Evolutionary conservation across 108 stramenopile species (phyloP).

Genomic region (Conticribra weissflogii): DNA sequence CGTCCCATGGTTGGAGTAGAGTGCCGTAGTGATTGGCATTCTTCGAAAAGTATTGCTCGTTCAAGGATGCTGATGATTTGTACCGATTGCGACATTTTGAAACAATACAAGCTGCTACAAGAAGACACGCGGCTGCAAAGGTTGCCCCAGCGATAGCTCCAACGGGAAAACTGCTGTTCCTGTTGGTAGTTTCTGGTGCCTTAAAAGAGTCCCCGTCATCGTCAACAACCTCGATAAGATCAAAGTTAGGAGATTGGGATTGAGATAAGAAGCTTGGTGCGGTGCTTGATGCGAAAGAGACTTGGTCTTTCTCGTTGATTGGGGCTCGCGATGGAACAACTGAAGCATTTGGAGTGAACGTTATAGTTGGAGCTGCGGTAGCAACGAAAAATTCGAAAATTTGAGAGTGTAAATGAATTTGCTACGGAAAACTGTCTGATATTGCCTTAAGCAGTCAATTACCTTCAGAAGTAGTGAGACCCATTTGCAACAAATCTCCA

Average conservation of each 20-base stretch:
- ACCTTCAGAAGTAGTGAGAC: constrained; percentile 5
- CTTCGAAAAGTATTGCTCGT: constrained; percentile 11
- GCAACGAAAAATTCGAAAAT: background rate
- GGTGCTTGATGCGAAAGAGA: background rate
- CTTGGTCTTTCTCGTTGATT: too few species aligned
- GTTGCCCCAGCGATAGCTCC: constrained; percentile 8
- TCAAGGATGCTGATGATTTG: background rate
- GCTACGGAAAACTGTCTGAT: background rate
- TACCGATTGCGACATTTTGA: background rate
- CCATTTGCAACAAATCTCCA: constrained; percentile 8
- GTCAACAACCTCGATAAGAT: background rate
- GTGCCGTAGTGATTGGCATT: constrained; percentile 14
- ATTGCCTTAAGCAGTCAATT: background rate
- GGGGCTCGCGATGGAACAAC: too few species aligned
- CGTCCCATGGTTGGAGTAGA: background rate
- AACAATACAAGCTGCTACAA: constrained; percentile 8
- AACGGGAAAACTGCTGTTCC: too few species aligned
- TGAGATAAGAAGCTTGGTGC: too few species aligned
- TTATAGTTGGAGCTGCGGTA: too few species aligned
- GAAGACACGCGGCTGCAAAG: background rate
- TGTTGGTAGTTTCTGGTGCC: background rate
- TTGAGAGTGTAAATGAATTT: background rate
- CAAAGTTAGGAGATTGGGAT: background rate
- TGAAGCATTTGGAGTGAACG: too few species aligned
- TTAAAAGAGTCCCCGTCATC: background rate